Conservation (phyloP, 2,329 filamentous ascomycete genomes). For the Alternaria triticimaculans region DNA sequence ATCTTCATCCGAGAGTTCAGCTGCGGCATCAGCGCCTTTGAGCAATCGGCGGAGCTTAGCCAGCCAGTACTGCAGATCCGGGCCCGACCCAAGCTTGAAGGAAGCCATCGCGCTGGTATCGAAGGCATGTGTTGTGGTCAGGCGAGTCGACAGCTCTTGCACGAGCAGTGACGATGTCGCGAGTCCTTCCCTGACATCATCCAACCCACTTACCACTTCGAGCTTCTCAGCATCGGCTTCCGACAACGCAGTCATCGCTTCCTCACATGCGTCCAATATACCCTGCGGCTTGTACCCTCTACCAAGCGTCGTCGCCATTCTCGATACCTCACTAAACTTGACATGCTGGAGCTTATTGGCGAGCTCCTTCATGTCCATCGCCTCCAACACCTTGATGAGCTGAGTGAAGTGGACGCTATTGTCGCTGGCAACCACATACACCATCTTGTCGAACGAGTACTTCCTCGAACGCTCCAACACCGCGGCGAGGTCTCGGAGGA, state of each 20-base stretch:
- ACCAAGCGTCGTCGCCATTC: conserved; percentile 51
- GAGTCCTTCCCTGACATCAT: conserved; percentile 18
- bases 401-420: conserved; percentile 77
- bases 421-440: conserved; percentile 76
- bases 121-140: conserved; percentile 31
- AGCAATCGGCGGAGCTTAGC: conserved; percentile 29
- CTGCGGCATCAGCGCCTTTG: conserved; percentile 7
- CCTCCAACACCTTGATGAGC: conserved; percentile 77
- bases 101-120: conserved; percentile 31
- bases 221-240: conserved; percentile 29
- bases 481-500: conserved; percentile 80
- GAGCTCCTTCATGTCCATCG: conserved; percentile 73
- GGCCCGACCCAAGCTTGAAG: conserved; percentile 40
- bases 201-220: conserved; percentile 21
- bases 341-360: conserved; percentile 73
- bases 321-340: conserved; percentile 74
- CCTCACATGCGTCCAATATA: conserved; percentile 62
- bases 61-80: conserved; percentile 42
- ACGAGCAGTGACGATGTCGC: conserved; percentile 33
- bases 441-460: conserved; percentile 76
- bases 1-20: conserved; percentile 30
- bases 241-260: conserved; percentile 20
- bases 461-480: conserved; percentile 69
- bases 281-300: conserved; percentile 72
- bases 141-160: conserved; percentile 37